Percentiles rank a stretch among this genome's conserved stretches.
Conservation (phyloP, 164 flowering plant species). For the Aristolochia contorta region DNA sequence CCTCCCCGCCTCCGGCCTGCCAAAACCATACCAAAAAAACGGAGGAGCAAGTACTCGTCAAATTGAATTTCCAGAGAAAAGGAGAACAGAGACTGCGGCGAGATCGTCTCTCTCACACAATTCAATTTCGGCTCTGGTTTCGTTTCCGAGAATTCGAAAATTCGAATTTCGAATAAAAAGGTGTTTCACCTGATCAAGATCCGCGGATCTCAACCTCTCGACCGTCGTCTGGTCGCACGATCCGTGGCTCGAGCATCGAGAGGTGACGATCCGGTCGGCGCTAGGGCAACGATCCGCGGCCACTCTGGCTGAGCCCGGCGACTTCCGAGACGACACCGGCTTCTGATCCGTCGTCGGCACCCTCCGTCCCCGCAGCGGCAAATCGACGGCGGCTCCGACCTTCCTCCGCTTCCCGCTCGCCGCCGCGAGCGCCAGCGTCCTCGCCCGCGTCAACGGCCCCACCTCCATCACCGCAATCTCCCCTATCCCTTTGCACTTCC, state of each 20-base stretch:
- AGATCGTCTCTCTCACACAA: background rate
- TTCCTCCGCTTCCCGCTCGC: slow-evolving; percentile 18
- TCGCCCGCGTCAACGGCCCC: slow-evolving; percentile 20
- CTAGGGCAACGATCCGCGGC: slow-evolving; percentile 8
- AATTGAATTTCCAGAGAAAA: slow-evolving; percentile 2
- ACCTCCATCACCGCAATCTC: slow-evolving; percentile 29
- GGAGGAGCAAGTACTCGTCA: slow-evolving; percentile 15
- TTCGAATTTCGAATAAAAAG: slow-evolving; percentile 3
- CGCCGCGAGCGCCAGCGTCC: slow-evolving; percentile 18
- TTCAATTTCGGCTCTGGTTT: too few relatives aligned
- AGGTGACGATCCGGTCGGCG: slow-evolving; percentile 9
- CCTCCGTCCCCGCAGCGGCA: slow-evolving; percentile 13
- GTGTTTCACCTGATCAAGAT: slow-evolving; percentile 35
- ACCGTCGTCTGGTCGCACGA: slow-evolving; percentile 22
- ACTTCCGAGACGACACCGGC: slow-evolving; percentile 5
- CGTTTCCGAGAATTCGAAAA: too few relatives aligned
- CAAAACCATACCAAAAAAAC: background rate
- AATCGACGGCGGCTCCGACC: slow-evolving; percentile 8
- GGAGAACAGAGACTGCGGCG: slow-evolving; percentile 6
- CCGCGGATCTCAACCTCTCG: slow-evolving; percentile 21
- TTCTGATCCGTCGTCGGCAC: slow-evolving; percentile 3
- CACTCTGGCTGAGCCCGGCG: slow-evolving; percentile 3
- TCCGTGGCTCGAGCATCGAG: slow-evolving; percentile 46
- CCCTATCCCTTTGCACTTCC: slow-evolving; percentile 20
- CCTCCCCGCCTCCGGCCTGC: slow-evolving; percentile 13